Evolutionary conservation across 805 yeast genomes (phyloP), one percentile per base, ranked within the genome.

Genomic region (Wickerhamiella occidentalis): DNA sequence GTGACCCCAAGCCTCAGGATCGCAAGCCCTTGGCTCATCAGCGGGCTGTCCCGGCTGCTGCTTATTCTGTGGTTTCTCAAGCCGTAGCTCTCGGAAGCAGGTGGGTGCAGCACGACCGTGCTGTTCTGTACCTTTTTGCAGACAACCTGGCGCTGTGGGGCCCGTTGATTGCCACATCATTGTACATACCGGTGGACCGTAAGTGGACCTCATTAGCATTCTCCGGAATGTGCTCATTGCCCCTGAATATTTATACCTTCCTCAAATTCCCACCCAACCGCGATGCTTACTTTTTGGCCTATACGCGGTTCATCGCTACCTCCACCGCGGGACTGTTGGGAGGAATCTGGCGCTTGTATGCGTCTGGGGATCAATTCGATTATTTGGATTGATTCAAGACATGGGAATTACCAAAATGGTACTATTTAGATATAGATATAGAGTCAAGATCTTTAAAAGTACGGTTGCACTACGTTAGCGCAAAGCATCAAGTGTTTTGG

Each of bases 401-500:
- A 13, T 9, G 28, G 6, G 35, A 30, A 30, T 30, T 12, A 9
- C 13, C 7, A 8, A 30, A n/a, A 30, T n/a, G n/a, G n/a, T n/a
- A n/a, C n/a, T 12, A n/a, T n/a, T 6, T 29, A 29, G 6, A 29
- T 12, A 29, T 29, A 29, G 4, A 29, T 23, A 23, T 8, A 23
- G 8, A 23, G 26, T 6, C 8, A 23, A 23, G 26, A 23, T n/a
- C n/a, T n/a, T n/a, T n/a, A n/a, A n/a, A n/a, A n/a, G n/a, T n/a
- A n/a, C n/a, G n/a, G n/a, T n/a, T n/a, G n/a, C n/a, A 23, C 6
- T 6, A 6, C 21, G 11, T 11, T 33, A 33, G 9, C 38, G 38
- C 28, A 43, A 15, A 8, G 74, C 74, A 38, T 85, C 83, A 96
- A 92, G 90, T 1, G 79, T 77, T 61, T 77, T 81, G 0, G 96